Conservation (phyloP, 768 basidiomycete genomes). For the Boletus insuetus region DNA sequence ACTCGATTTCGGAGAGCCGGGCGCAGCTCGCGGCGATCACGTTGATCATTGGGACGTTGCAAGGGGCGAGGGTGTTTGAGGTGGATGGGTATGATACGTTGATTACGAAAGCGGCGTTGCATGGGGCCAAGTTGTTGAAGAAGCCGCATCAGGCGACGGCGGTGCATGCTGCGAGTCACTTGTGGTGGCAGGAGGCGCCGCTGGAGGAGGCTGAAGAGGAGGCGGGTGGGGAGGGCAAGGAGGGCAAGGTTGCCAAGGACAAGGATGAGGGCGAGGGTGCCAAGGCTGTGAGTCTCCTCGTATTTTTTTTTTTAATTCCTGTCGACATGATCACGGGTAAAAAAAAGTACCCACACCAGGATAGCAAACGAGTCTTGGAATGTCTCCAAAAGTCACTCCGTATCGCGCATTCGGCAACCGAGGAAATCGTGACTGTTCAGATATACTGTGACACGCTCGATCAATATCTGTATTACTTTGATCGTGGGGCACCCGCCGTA, state of each 20-base stretch:
- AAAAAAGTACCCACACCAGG: slow-evolving; percentile 74
- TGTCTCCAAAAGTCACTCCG: slow-evolving; percentile 96
- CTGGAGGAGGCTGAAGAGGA: slow-evolving; percentile 42
- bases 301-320: too few species aligned
- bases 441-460: slow-evolving; percentile 96
- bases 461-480: slow-evolving; percentile 94
- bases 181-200: slow-evolving; percentile 91
- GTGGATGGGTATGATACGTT: slow-evolving; percentile 96
- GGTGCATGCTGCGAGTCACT: slow-evolving; percentile 90
- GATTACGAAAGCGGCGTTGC: slow-evolving; percentile 97
- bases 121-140: slow-evolving; percentile 94
- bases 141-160: slow-evolving; percentile 98
- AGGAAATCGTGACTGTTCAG: slow-evolving; percentile 95
- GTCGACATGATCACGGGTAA: too few species aligned
- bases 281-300: slow-evolving; percentile 52
- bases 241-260: slow-evolving; percentile 27
- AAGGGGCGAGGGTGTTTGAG: slow-evolving; percentile 87
- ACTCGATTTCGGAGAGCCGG: slow-evolving; percentile 92
- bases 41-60: slow-evolving; percentile 87
- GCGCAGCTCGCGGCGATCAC: slow-evolving; percentile 98
- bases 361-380: slow-evolving; percentile 96
- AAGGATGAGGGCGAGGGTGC: slow-evolving; percentile 41
- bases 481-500: slow-evolving; percentile 89
- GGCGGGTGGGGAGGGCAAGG: slow-evolving; percentile 20
- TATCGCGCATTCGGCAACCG: slow-evolving; percentile 94